A percentile compares a stretch with the other conserved stretches of the same genome.
Evolutionary conservation across 768 basidiomycete genomes (phyloP).

Genomic region (Exsudoporus frostii): DNA sequence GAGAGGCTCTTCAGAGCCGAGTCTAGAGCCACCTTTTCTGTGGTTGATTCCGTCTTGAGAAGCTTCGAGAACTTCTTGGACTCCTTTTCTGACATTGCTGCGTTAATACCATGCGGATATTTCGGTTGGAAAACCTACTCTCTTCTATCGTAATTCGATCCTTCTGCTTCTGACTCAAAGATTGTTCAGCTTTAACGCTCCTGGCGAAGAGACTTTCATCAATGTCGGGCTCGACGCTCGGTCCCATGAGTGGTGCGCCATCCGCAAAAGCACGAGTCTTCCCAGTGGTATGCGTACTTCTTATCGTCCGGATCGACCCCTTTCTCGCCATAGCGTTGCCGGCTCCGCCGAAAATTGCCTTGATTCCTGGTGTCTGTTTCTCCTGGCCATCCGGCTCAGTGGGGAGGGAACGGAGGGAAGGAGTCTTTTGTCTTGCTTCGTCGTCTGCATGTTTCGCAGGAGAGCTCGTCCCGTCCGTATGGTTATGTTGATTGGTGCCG

Average conservation of each 20-base stretch:
- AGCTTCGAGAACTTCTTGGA: constrained; percentile 63
- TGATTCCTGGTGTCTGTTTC: neutral
- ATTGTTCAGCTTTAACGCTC: constrained; percentile 45
- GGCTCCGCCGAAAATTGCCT: neutral
- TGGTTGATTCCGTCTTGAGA: constrained; percentile 64
- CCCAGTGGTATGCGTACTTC: constrained; percentile 15
- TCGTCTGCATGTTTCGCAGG: neutral
- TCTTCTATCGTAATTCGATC: constrained; percentile 49
- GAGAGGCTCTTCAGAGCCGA: constrained; percentile 63
- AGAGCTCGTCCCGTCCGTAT: neutral
- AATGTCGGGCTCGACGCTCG: constrained; percentile 39
- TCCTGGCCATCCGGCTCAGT: constrained; percentile 9
- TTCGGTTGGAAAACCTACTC: constrained; percentile 35
- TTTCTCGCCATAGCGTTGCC: constrained; percentile 9
- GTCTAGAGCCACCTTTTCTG: constrained; percentile 60
- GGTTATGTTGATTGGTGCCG: neutral
- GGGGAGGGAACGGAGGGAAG: constrained; percentile 27
- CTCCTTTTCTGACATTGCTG: constrained; percentile 45
- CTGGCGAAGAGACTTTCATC: constrained; percentile 42
- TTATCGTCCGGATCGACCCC: constrained; percentile 23
- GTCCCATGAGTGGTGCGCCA: constrained; percentile 54
- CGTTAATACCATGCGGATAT: neutral
- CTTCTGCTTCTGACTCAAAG: constrained; percentile 49
- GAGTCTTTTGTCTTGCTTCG: neutral
- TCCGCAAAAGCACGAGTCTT: constrained; percentile 42